Evolutionary conservation across 1,284 basidiomycete species (phyloP).

Genomic region (Puccinia sorghi): DNA sequence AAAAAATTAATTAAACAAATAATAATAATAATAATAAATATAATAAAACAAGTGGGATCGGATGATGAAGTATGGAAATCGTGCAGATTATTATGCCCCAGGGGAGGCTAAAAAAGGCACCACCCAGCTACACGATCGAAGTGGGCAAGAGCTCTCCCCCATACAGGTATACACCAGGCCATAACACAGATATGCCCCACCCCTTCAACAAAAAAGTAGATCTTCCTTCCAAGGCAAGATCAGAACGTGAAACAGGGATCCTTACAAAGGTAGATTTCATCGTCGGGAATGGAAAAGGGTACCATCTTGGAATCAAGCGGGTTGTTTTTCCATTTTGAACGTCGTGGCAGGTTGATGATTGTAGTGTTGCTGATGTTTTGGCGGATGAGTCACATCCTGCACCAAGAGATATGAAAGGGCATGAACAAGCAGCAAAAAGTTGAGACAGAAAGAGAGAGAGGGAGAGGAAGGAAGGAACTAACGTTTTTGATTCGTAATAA

Average conservation of each 20-base stretch:
- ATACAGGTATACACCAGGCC: no score
- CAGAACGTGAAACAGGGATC: neutral
- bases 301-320: neutral
- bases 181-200: no score
- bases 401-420: neutral
- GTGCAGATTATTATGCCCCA: no score
- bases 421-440: neutral
- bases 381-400: neutral
- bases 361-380: neutral
- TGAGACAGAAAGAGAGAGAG: neutral
- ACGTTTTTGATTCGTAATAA: slow-evolving; percentile 39
- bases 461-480: neutral
- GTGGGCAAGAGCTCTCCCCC: no score
- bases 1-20: no score
- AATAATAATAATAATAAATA: no score
- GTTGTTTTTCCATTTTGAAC: slow-evolving; percentile 5
- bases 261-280: neutral
- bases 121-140: no score
- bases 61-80: no score
- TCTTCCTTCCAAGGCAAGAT: neutral
- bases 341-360: slow-evolving; percentile 7
- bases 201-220: no score
- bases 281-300: neutral
- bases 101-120: no score
- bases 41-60: no score